These are phyloP conservation scores for Naegleria gruberi DNA, from an alignment of 208 protist genomes.

Conservation along the genomic window DNA sequence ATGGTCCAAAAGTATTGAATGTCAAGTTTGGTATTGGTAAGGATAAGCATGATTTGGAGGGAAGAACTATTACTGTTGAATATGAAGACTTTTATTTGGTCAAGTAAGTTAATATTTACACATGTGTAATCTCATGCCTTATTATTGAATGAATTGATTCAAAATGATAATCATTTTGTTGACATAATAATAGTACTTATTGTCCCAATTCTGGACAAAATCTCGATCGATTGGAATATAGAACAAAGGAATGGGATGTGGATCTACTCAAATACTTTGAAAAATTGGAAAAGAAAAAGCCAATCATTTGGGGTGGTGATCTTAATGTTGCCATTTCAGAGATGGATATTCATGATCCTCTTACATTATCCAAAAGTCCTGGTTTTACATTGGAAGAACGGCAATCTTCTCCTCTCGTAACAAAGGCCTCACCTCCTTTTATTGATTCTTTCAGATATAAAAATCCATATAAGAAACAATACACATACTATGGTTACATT, in stretches of 20 bases:
- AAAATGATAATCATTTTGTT: constrained; percentile 67
- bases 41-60: constrained; percentile 9
- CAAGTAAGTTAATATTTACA: background rate
- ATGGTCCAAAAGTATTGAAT: background rate
- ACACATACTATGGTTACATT: constrained; percentile 36
- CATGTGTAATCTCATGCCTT: too few species aligned
- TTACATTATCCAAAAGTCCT: background rate
- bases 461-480: background rate
- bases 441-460: background rate
- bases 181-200: constrained; percentile 74
- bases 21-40: background rate
- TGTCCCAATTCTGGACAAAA: constrained; percentile 77
- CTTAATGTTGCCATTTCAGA: background rate
- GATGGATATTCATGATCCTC: background rate
- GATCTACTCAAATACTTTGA: constrained; percentile 43
- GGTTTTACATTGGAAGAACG: background rate
- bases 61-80: constrained; percentile 4
- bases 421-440: background rate
- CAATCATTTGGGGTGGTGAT: background rate
- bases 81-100: background rate
- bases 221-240: constrained; percentile 74
- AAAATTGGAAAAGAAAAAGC: constrained; percentile 12
- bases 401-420: background rate
- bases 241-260: constrained; percentile 63
- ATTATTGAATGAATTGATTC: background rate